Percentiles rank a stretch among this genome's conserved stretches.
Conservation (phyloP, 1,284 basidiomycete genomes). For the Rhodotorula sp. region DNA sequence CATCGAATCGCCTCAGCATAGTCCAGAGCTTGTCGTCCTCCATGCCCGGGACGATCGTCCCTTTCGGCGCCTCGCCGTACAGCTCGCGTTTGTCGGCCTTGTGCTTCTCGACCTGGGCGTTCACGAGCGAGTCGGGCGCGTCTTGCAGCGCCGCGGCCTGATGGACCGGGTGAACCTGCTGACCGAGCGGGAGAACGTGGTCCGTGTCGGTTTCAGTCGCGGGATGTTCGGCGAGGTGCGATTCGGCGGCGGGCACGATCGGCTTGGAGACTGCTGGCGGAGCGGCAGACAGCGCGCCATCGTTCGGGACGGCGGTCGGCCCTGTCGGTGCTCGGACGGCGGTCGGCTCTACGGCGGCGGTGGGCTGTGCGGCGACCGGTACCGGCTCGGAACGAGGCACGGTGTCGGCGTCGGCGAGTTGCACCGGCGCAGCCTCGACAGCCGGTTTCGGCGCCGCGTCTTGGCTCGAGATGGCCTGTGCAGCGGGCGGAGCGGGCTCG, state of each 20-base stretch:
- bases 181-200: slow-evolving; percentile 48
- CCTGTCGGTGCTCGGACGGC: neutral
- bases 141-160: slow-evolving; percentile 47
- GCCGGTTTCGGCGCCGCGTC: slow-evolving; percentile 26
- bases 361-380: neutral
- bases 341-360: neutral
- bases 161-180: slow-evolving; percentile 47
- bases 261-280: slow-evolving; percentile 26
- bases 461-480: slow-evolving; percentile 5
- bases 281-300: neutral
- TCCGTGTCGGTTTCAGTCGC: slow-evolving; percentile 26
- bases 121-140: slow-evolving; percentile 47
- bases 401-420: slow-evolving; percentile 10
- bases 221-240: slow-evolving; percentile 29
- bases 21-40: slow-evolving; percentile 53
- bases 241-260: slow-evolving; percentile 25
- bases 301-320: neutral
- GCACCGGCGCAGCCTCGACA: slow-evolving; percentile 20
- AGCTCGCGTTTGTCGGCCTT: slow-evolving; percentile 50
- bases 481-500: slow-evolving; percentile 14
- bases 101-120: slow-evolving; percentile 51
- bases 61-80: slow-evolving; percentile 47
- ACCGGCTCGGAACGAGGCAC: neutral
- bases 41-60: slow-evolving; percentile 51
- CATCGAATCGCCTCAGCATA: slow-evolving; percentile 52